phyloP scores from a whole-genome alignment of 768 basidiomycete genomes.

The Podaxis sp. region DNA sequence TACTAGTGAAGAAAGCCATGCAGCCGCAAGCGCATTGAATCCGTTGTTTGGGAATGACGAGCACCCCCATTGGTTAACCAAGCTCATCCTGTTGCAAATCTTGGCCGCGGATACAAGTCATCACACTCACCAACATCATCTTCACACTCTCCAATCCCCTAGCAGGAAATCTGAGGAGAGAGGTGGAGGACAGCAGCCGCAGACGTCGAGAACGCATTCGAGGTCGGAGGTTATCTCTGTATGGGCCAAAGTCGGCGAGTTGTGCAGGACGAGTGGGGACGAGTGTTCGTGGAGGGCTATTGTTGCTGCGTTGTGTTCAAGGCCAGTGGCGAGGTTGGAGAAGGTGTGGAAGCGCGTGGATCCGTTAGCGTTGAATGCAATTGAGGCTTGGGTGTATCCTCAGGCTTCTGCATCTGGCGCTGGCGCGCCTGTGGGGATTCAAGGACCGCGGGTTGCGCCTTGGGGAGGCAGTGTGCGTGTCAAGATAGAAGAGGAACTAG shows the following conservation, averaged over 20 bases:
- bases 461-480: conserved; percentile 65
- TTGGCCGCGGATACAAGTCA: conserved; percentile 50
- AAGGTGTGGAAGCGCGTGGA: conserved; percentile 81
- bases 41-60: conserved; percentile 66
- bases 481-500: conserved; percentile 42
- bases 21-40: conserved; percentile 5
- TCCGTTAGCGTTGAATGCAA: conserved; percentile 44
- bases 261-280: conserved; percentile 68
- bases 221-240: conserved; percentile 68
- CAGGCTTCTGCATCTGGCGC: conserved; percentile 9
- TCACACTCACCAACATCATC: conserved; percentile 3
- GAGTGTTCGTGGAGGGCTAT: conserved; percentile 80
- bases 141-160: conserved; percentile 20
- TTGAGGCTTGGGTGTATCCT: conserved; percentile 64
- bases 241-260: conserved; percentile 73
- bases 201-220: conserved; percentile 59
- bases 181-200: conserved; percentile 19
- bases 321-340: conserved; percentile 70
- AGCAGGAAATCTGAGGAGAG: conserved; percentile 24
- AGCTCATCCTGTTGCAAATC: conserved; percentile 64
- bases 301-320: conserved; percentile 61
- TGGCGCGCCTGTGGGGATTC: conserved; percentile 25
- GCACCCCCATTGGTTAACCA: conserved; percentile 79
- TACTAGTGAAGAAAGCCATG: neutral
- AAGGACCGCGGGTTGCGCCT: conserved; percentile 49